Conservation (phyloP, 1,284 basidiomycete genomes). For the Ustilago sp. region DNA sequence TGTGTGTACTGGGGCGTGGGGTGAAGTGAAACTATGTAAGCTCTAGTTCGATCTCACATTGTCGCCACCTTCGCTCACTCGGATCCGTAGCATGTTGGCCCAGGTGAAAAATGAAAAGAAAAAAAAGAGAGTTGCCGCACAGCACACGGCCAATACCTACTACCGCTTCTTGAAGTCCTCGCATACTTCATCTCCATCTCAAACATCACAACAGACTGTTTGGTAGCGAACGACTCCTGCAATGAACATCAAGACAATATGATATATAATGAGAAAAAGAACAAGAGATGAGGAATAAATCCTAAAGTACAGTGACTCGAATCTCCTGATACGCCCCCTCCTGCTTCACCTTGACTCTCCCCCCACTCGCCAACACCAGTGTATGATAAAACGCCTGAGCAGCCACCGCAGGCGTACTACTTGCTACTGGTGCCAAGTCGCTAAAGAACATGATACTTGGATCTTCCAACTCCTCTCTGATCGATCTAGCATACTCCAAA, state of each 20-base stretch:
- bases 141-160: too few relatives aligned
- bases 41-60: too few relatives aligned
- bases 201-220: too few relatives aligned
- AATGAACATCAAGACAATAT: background rate
- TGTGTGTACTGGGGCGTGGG: too few relatives aligned
- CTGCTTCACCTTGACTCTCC: constrained; percentile 58
- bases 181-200: too few relatives aligned
- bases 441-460: constrained; percentile 44
- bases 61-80: too few relatives aligned
- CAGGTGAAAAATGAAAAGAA: too few relatives aligned
- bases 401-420: constrained; percentile 56
- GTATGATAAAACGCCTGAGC: constrained; percentile 68
- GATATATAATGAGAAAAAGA: background rate
- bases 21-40: too few relatives aligned
- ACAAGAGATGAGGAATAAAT: background rate
- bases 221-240: too few relatives aligned
- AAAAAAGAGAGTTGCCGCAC: too few relatives aligned
- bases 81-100: too few relatives aligned
- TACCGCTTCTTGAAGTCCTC: too few relatives aligned
- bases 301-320: constrained; percentile 17
- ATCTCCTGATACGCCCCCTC: constrained; percentile 65
- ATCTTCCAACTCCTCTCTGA: constrained; percentile 36
- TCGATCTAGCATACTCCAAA: constrained; percentile 28
- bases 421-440: constrained; percentile 41
- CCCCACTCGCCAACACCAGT: constrained; percentile 55